These are phyloP conservation scores for Spergularia marina DNA, from an alignment of 148 eudicot genomes.

Conservation along the genomic window DNA sequence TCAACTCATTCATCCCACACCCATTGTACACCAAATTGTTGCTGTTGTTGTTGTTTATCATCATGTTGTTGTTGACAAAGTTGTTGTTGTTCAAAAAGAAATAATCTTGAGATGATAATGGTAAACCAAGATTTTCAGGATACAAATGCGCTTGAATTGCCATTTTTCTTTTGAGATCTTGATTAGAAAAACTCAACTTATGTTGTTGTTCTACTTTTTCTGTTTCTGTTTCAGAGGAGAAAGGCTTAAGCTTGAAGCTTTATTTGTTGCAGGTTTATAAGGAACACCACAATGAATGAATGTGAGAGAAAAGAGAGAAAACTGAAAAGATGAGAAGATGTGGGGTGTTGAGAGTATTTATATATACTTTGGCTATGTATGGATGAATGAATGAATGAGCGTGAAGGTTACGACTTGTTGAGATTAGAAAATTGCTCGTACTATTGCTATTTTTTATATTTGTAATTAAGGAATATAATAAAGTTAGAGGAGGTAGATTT, in stretches of 20 bases:
- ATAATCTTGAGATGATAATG: slow-evolving; percentile 29
- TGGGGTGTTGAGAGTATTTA: slow-evolving; percentile 15
- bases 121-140: slow-evolving; percentile 44
- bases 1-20: slow-evolving; percentile 28
- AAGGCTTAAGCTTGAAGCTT: not conserved
- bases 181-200: no score
- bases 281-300: slow-evolving; percentile 20
- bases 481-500: slow-evolving; percentile 5
- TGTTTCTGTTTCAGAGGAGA: not conserved
- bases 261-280: slow-evolving; percentile 1
- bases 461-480: slow-evolving; percentile 9
- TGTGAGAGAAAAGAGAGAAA: slow-evolving; percentile 15
- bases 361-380: slow-evolving; percentile 24
- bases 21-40: slow-evolving; percentile 8
- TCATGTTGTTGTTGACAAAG: slow-evolving; percentile 14
- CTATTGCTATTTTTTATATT: not conserved
- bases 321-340: slow-evolving; percentile 1
- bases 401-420: not conserved
- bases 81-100: slow-evolving; percentile 7
- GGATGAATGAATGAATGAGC: slow-evolving; percentile 2
- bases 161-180: slow-evolving; percentile 26
- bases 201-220: no score
- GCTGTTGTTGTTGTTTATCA: slow-evolving; percentile 14
- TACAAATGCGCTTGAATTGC: slow-evolving; percentile 60
- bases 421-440: slow-evolving; percentile 3